phyloP scores from a whole-genome alignment of 192 early-diverging fungal genomes.

The Allomyces arbusculus region DNA sequence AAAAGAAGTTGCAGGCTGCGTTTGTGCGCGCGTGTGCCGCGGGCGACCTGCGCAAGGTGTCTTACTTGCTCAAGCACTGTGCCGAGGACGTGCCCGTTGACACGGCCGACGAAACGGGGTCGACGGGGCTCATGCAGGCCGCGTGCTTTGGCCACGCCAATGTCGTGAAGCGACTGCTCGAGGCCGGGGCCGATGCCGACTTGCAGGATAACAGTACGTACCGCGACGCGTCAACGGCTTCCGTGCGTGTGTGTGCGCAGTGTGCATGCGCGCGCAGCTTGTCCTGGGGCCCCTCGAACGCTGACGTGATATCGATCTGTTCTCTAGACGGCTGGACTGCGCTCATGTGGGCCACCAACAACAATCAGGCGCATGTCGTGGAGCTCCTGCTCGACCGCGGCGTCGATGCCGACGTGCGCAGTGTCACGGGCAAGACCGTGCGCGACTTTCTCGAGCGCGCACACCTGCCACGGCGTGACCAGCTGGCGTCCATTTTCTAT shows the following conservation, averaged over 20 bases:
- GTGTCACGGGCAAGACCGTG: slow-evolving; percentile 47
- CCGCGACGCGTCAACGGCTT: no score
- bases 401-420: slow-evolving; percentile 45
- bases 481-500: neutral
- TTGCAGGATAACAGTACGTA: slow-evolving; percentile 56
- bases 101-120: slow-evolving; percentile 65
- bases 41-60: slow-evolving; percentile 44
- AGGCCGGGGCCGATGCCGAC: slow-evolving; percentile 53
- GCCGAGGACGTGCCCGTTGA: slow-evolving; percentile 51
- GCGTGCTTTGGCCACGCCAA: slow-evolving; percentile 66
- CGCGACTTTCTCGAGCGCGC: slow-evolving; percentile 39
- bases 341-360: slow-evolving; percentile 75
- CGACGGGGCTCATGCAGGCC: slow-evolving; percentile 68
- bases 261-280: no score
- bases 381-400: slow-evolving; percentile 54
- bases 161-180: slow-evolving; percentile 45
- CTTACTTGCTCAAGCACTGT: slow-evolving; percentile 33
- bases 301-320: neutral
- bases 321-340: slow-evolving; percentile 59
- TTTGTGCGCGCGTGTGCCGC: slow-evolving; percentile 51
- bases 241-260: no score
- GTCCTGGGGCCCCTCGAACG: no score
- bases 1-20: neutral
- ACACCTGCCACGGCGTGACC: neutral
- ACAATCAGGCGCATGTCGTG: slow-evolving; percentile 52